Evolutionary conservation across 1,284 basidiomycete genomes (phyloP).

Genomic region (Fomitopsis pinicola): DNA sequence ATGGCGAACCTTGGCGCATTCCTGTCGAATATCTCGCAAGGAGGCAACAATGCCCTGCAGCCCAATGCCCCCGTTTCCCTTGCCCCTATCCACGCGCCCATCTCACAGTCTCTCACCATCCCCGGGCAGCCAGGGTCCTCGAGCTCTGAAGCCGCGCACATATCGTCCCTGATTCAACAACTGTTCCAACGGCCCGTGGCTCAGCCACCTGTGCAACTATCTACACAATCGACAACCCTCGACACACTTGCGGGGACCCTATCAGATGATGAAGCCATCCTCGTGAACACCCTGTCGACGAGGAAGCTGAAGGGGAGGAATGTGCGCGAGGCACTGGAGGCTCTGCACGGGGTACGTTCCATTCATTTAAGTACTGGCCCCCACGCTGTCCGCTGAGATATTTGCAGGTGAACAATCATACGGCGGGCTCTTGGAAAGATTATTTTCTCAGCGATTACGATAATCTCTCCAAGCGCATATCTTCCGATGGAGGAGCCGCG

Average conservation of each 20-base stretch:
- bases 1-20: no score
- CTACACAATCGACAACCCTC: neutral
- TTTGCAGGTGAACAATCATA: constrained; percentile 37
- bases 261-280: constrained; percentile 47
- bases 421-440: constrained; percentile 59
- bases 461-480: neutral
- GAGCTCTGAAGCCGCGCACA: no score
- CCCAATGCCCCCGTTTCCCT: no score
- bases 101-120: no score
- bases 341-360: constrained; percentile 37
- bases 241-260: constrained; percentile 43
- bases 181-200: no score
- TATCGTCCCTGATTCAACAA: no score
- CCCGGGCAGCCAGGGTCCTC: no score
- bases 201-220: no score
- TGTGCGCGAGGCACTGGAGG: constrained; percentile 38
- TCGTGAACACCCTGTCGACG: constrained; percentile 40
- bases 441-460: constrained; percentile 57
- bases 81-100: no score
- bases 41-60: no score
- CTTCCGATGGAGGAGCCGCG: neutral
- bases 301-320: constrained; percentile 30
- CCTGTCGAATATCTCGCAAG: no score
- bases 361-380: constrained; percentile 7
- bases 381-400: constrained; percentile 38